phyloP scores from a whole-genome alignment of 495 filamentous ascomycete species.

The Usnea hakonensis region DNA sequence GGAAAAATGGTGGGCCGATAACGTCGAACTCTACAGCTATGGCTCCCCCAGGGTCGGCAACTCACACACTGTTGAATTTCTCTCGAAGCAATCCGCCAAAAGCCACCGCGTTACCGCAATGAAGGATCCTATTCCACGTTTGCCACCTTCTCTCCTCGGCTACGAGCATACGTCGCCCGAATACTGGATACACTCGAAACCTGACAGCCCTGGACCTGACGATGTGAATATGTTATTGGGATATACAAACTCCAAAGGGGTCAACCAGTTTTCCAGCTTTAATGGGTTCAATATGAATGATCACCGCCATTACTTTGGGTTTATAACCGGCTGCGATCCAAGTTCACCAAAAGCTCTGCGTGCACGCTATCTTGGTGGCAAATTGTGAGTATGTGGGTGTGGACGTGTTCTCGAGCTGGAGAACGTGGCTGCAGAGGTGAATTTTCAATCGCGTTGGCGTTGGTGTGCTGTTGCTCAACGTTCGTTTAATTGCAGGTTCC shows the following conservation, averaged over 20 bases:
- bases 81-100: conserved; percentile 29
- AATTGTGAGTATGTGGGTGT: background rate
- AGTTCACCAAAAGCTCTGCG: background rate
- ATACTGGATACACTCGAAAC: conserved; percentile 46
- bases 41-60: conserved; percentile 62
- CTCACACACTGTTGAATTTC: conserved; percentile 42
- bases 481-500: too few species aligned
- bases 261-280: background rate
- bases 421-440: background rate
- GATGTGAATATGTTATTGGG: conserved; percentile 7
- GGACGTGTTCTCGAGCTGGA: background rate
- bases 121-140: conserved; percentile 54
- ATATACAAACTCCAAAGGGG: conserved; percentile 9
- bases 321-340: background rate
- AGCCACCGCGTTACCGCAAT: conserved; percentile 56
- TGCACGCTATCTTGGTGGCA: background rate
- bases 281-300: background rate
- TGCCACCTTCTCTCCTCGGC: conserved; percentile 45
- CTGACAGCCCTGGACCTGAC: background rate
- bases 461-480: background rate
- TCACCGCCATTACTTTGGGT: conserved; percentile 17
- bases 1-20: conserved; percentile 9
- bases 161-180: conserved; percentile 59
- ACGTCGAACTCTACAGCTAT: conserved; percentile 44
- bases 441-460: too few species aligned